phyloP scores from a whole-genome alignment of 2,329 filamentous ascomycete species.

The Cadophora sp. region DNA sequence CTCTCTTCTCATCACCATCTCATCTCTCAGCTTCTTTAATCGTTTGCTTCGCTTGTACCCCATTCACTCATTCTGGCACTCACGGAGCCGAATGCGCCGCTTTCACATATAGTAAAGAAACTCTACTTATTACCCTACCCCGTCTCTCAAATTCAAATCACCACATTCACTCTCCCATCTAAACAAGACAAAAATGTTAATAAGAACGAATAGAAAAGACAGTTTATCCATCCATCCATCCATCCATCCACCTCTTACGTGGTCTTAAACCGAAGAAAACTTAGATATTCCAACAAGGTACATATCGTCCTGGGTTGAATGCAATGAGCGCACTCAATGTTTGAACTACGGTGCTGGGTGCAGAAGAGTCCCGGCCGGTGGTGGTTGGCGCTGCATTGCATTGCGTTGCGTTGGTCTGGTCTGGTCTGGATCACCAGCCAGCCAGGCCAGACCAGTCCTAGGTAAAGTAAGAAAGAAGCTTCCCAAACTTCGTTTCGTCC shows the following conservation, averaged over 20 bases:
- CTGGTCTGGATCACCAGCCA: background rate
- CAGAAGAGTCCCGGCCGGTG: too few relatives aligned
- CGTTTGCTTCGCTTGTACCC: too few relatives aligned
- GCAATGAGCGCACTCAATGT: too few relatives aligned
- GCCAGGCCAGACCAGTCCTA: too few relatives aligned
- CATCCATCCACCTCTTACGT: background rate
- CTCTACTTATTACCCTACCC: slow-evolving; percentile 9
- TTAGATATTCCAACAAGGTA: background rate
- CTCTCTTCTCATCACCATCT: too few relatives aligned
- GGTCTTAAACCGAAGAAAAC: background rate
- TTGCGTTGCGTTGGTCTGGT: background rate
- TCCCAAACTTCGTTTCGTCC: background rate
- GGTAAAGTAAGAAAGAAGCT: background rate
- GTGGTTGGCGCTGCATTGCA: background rate
- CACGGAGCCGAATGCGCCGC: background rate
- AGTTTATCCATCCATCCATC: background rate
- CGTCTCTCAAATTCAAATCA: too few relatives aligned
- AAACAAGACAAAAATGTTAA: too few relatives aligned
- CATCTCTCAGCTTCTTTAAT: too few relatives aligned
- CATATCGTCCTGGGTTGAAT: too few relatives aligned
- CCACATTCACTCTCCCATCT: too few relatives aligned
- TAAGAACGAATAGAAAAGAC: too few relatives aligned
- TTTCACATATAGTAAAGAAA: slow-evolving; percentile 22
- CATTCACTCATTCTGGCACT: too few relatives aligned
- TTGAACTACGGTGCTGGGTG: background rate